Evolutionary conservation across 1,284 basidiomycete genomes (phyloP), one percentile per base, ranked within the genome.

Genomic region (Sparassis latifolia): DNA sequence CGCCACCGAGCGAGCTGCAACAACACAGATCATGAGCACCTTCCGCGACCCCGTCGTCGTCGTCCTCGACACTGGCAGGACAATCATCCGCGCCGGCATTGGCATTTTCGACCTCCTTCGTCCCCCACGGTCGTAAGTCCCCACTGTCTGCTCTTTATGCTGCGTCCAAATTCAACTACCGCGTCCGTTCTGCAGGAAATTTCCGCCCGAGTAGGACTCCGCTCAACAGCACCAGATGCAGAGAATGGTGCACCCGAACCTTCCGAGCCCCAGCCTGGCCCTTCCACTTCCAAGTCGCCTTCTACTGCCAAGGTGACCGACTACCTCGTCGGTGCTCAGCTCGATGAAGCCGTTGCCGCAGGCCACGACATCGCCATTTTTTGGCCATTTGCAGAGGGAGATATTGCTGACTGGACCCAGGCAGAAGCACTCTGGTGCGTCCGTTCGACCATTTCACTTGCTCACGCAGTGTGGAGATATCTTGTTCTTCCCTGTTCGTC

Each of bases 361-460:
- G 85, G 82, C 12, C 84, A 89, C 50, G 83, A 88, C 44, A 67
- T 94, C 27, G 71, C 81, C 27, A 67, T 94, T 27, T 88, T 82
- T 41, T 94, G 89, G 87, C 93, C 95, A 1, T 92, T 97, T 62
- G 78, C 80, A 51, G 79, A 86, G 32, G 87, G 84, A 4, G 77
- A 80, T 57, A 74, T 94, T 44, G 72, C 70, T 40, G 90, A 97
- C 65, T 97, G 89, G 86, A 79, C 78, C n/a, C 94, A 94, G 57
- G 86, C 92, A 41, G 92, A 95, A 65, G 94, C 90, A 4, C 72
- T 98, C 40, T 91, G 95, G 94, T 94, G 64, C 57, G 84, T 71
- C 5, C 29, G 41, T 42, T 37, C 35, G 35, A 37, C 20, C 12
- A 37, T 37, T 37, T 12, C 35, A 7, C 35, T 6, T 37, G 35